Percentiles rank a stretch among this genome's conserved stretches.
These are phyloP conservation scores for Boletus subcaerulescens DNA, from an alignment of 768 basidiomycete genomes.

Conservation along the genomic window DNA sequence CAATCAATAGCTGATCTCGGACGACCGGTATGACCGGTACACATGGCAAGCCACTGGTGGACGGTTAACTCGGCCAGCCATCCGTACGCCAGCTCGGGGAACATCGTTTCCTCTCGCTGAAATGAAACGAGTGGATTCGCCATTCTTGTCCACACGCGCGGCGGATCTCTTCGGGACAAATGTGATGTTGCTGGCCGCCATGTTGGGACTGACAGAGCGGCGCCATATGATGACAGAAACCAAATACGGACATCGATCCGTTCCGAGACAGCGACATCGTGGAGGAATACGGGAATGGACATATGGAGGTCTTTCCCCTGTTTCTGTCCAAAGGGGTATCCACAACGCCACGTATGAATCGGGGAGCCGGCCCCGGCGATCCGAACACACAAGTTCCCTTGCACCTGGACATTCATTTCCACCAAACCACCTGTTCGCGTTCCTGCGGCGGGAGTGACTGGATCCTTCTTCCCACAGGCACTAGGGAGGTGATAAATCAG, in stretches of 20 bases:
- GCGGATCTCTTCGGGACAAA: conserved; percentile 7
- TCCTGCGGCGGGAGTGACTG: not conserved
- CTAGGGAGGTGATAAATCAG: conserved; percentile 61
- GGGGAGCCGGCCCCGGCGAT: not conserved
- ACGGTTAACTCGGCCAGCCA: not conserved
- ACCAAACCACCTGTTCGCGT: too few relatives aligned
- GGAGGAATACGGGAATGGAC: conserved; percentile 2
- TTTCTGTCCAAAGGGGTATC: not conserved
- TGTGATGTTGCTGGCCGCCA: not conserved
- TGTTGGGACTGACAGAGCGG: not conserved
- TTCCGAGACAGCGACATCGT: not conserved
- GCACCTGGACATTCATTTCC: not conserved
- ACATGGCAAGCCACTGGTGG: not conserved
- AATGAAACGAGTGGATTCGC: conserved; percentile 10
- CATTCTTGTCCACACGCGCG: not conserved
- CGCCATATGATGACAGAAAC: not conserved
- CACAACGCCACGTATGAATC: not conserved
- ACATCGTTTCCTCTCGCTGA: conserved; percentile 1
- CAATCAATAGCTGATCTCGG: not conserved
- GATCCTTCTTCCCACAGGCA: not conserved
- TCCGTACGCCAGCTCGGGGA: not conserved
- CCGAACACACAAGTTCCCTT: not conserved
- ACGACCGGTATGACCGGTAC: conserved; percentile 8
- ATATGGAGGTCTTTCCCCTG: not conserved
- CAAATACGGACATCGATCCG: not conserved